Base-by-base conservation (phyloP, 495 filamentous ascomycete genomes). In the Podospora conica region DNA sequence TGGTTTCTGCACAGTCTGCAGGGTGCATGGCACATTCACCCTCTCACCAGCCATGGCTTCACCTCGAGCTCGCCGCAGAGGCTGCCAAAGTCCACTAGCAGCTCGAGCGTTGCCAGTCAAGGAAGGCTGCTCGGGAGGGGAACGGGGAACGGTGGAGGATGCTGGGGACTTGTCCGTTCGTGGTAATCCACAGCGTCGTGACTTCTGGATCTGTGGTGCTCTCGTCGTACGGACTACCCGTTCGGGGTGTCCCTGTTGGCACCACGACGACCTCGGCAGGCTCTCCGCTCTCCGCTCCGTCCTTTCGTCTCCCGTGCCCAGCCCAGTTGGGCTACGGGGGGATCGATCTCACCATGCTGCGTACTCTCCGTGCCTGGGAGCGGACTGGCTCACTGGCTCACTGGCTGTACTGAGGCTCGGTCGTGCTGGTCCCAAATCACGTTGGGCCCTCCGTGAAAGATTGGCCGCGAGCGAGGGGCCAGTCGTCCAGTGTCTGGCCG, bases 381-480 rank as follows among this genome's bases (percentile, higher is more conserved):
- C 10, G 29, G 9, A 33, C 29, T 33, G 29, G 29, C 29, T 11
- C 28, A 29, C 9, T 8, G 9, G 0, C 27, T 28, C 28, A 8
- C 28, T 10, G 28, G 28, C 9, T 71, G 53, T 66, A 40, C 57
- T 33, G 24, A 59, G 63, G n/a, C 61, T 61, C 59, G 48, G n/a
- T n/a, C n/a, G n/a, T n/a, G n/a, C n/a, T n/a, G n/a, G n/a, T n/a
- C n/a, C n/a, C 74, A 69, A 76, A 75, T 75, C 67, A 72, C 23
- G 53, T 22, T 11, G 24, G 25, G 63, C 58, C 61, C 24, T 53
- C 23, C 55, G 31, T 10, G 67, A 11, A 11, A 31, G 73, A 77
- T 78, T 78, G 74, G 76, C 57, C 69, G 65, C 68, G 70, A 11
- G 66, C 71, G 61, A 62, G 25, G 65, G 60, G 48, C 71, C 73